Percentiles rank a stretch among this genome's conserved stretches.
These are phyloP conservation scores for Bondarzewia mesenterica DNA, from an alignment of 1,284 basidiomycete species.

Conservation along the genomic window DNA sequence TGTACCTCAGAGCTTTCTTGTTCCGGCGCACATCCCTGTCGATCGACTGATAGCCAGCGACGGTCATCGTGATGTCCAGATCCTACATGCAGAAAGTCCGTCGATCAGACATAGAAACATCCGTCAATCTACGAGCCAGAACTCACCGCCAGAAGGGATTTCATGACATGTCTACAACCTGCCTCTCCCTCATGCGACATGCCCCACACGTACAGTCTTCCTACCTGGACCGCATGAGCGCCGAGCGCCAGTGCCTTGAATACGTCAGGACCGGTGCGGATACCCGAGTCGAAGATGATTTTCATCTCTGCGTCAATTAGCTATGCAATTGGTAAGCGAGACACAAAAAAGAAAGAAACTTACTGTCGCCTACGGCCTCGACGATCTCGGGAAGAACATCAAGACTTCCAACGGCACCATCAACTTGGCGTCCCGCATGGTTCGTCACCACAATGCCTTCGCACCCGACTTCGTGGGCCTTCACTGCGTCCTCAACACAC, in stretches of 20 bases:
- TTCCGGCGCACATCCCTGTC: constrained; percentile 28
- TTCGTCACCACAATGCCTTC: constrained; percentile 55
- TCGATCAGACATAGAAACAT: no score
- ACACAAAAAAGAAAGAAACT: constrained; percentile 13
- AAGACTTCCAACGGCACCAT: constrained; percentile 47
- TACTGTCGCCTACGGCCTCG: constrained; percentile 40
- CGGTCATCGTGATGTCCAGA: constrained; percentile 49
- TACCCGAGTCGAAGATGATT: constrained; percentile 54
- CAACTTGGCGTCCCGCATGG: constrained; percentile 55
- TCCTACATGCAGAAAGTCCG: no score
- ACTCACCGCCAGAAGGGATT: constrained; percentile 42
- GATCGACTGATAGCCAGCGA: constrained; percentile 36
- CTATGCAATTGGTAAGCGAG: background rate
- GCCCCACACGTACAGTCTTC: constrained; percentile 42
- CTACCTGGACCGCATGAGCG: constrained; percentile 37
- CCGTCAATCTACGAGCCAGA: background rate
- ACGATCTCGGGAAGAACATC: constrained; percentile 47
- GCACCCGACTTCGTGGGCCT: constrained; percentile 43
- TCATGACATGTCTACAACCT: constrained; percentile 49
- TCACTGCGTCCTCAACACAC: constrained; percentile 37
- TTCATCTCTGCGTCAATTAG: constrained; percentile 35
- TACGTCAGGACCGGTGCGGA: constrained; percentile 47
- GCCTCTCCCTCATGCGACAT: constrained; percentile 40
- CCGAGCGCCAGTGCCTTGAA: constrained; percentile 50
- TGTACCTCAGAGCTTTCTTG: constrained; percentile 28